phyloP scores from a whole-genome alignment of 805 yeast genomes.

The Yarrowia sp. region DNA sequence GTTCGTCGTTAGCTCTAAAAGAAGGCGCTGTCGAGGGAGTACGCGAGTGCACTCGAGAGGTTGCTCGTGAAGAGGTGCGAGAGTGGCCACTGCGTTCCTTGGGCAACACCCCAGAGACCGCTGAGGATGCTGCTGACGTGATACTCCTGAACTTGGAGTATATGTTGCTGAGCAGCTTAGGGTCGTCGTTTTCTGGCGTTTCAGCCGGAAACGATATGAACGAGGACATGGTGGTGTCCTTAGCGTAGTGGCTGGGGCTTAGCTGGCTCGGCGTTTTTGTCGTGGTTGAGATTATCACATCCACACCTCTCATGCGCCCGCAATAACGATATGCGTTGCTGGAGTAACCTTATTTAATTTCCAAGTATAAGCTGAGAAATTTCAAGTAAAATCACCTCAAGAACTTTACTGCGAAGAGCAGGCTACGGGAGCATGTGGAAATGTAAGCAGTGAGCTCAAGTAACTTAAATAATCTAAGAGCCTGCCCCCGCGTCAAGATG shows the following conservation, averaged over 20 bases:
- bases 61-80: background rate
- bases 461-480: too few species aligned
- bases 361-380: background rate
- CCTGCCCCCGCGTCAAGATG: too few species aligned
- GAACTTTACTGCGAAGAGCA: background rate
- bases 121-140: constrained; percentile 31
- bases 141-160: constrained; percentile 31
- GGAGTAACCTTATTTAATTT: background rate
- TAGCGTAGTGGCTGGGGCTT: background rate
- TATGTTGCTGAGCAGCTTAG: constrained; percentile 29
- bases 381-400: background rate
- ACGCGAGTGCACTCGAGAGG: background rate
- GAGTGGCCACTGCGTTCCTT: constrained; percentile 20
- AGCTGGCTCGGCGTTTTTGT: background rate
- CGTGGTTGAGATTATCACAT: background rate
- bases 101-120: constrained; percentile 29
- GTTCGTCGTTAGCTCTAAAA: background rate
- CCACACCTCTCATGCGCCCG: constrained; percentile 11
- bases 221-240: background rate
- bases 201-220: constrained; percentile 17
- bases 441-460: too few species aligned
- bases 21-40: background rate
- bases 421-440: too few species aligned
- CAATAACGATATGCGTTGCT: background rate
- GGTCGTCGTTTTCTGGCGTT: constrained; percentile 19